Evolutionary conservation across 768 basidiomycete species (phyloP).

Genomic region (Tylopilus felleus): DNA sequence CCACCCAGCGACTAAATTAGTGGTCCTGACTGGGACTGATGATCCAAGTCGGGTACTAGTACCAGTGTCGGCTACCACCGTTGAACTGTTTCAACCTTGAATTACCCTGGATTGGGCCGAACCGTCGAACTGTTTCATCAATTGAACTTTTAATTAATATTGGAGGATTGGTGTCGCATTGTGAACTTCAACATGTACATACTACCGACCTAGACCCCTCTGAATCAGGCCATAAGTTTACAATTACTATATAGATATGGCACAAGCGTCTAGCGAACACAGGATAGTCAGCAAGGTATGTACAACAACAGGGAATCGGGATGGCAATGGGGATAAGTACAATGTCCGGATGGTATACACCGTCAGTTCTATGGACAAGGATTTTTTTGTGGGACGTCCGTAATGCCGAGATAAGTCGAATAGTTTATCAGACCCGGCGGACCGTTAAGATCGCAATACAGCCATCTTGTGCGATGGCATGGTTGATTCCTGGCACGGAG

Average conservation of each 20-base stretch:
- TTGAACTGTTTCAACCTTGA: too few species aligned
- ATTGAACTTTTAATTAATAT: too few species aligned
- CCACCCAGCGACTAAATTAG: too few species aligned
- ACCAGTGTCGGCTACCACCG: too few species aligned
- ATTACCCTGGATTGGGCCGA: too few species aligned
- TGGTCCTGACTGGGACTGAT: too few species aligned
- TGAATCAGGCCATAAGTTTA: too few species aligned
- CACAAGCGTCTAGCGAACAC: not conserved
- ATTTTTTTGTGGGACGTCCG: not conserved
- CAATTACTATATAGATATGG: not conserved
- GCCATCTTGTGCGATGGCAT: slow-evolving; percentile 79
- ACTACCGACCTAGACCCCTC: too few species aligned
- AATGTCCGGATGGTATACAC: slow-evolving; percentile 16
- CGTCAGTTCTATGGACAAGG: not conserved
- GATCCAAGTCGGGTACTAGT: too few species aligned
- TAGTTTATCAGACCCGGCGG: slow-evolving; percentile 35
- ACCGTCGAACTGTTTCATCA: too few species aligned
- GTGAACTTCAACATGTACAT: too few species aligned
- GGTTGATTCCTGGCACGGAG: slow-evolving; percentile 61
- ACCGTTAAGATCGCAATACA: slow-evolving; percentile 77
- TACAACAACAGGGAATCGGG: slow-evolving; percentile 4
- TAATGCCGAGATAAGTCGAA: not conserved
- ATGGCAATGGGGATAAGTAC: slow-evolving; percentile 2
- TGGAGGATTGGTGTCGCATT: too few species aligned
- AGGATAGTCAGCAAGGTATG: slow-evolving; percentile 8